Evolutionary conservation across 768 basidiomycete species (phyloP), one percentile per base, ranked within the genome.

Genomic region (Serpula lacrymans): DNA sequence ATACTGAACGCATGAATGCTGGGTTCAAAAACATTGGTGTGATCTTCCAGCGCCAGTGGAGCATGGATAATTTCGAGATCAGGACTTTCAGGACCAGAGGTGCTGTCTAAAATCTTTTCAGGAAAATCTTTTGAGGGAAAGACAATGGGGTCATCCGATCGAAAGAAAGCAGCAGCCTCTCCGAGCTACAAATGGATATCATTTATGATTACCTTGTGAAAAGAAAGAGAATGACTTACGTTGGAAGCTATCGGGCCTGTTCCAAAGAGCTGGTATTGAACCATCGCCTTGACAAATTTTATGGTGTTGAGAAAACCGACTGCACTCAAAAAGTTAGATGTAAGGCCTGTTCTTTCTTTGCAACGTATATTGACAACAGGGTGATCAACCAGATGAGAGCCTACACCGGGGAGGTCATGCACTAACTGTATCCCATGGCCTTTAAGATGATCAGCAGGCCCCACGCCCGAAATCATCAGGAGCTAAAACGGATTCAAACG

Each of bases 401-500:
- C 90, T 14, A 93, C 88, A 9, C 80, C 80, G 0, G 84, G 82
- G 2, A 84, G 72, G 49, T 89, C 78, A 5, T 77, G 54, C 14
- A 82, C 62, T 22, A 80, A 60, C 1, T 75, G 65, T 16, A 93
- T 80, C 4, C 61, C 59, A 41, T 80, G 64, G 26, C 66, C 57
- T 9, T 65, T 48, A 26, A 91, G 68, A 10, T 84, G 70, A 1
- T 66, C 65, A 2, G 71, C 69, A 25, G 87, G 84, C 3, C 89
- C 90, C 34, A 93, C 64, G 9, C 90, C 90, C 11, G 84, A 87
- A n/a, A 87, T 68, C 71, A 84, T 72, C 12, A 87, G 69, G 36
- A 86, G 72, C 66, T 84, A 62, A 6, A 27, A 13, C 10, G 10
- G 16, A 33, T 33, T n/a, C 14, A 14, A 29, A 29, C n/a, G n/a